Evolutionary conservation across 1,284 basidiomycete species (phyloP), one percentile per base, ranked within the genome.

Genomic region (Lentinula novae-zelandiae): DNA sequence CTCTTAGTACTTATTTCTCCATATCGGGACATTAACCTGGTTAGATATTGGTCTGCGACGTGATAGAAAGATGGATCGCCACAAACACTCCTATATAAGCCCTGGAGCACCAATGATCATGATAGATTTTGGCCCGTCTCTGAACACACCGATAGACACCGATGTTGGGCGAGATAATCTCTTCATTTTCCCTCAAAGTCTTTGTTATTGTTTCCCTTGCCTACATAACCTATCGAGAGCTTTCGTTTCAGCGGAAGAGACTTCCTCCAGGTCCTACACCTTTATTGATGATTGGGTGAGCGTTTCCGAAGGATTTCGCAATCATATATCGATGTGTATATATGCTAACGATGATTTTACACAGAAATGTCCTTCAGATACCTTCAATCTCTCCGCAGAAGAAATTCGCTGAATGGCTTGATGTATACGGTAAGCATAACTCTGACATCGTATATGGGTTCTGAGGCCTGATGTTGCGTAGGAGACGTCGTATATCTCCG

Each of bases 401-500:
- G 17, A 50, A 12, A 31, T 63, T 63, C 15, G 31, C 50, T 17
- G 34, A 60, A 53, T 63, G 62, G 62, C 33, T 38, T 15, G 44
- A 57, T 38, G 39, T 53, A 33, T 63, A 63, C 36, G 62, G 62
- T 61, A 44, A 10, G 58, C 36, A 39, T 7, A 15, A 27, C 27
- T 22, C 22, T 22, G 22, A 22, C 22, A 22, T 22, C 27, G 27
- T 3, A 27, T 27, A 27, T 27, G 27, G 27, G 27, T 27, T 3
- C 27, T 27, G 22, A 22, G 22, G 22, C 22, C 22, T 22, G 27
- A 4, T 34, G 49, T 8, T 49, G 9, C 27, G 15, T 60, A 81
- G 80, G 80, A 61, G 75, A 78, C 59, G 65, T 81, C 53, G 64
- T 80, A 34, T 73, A 77, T 65, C 62, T 79, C 53, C 70, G 68